Base-by-base conservation (phyloP, 1,139 yeast genomes). In the Saccharomyces hybrid region DNA sequence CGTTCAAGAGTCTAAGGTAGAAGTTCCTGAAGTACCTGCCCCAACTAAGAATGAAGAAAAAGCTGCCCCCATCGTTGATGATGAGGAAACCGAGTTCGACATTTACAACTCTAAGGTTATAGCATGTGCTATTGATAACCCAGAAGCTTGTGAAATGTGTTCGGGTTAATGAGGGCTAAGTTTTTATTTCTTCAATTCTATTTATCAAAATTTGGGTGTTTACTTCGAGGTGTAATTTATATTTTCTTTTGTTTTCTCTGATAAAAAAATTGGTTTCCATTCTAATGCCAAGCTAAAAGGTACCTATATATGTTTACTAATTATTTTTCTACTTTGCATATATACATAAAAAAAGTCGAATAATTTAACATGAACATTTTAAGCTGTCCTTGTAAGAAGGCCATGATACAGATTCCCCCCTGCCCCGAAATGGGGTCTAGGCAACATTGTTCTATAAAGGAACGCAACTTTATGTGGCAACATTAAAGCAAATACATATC, bases 71-170 rank as follows among this genome's bases (percentile, higher is more conserved):
- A 56, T 47, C 31, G 52, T 52, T 34, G 57, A 55, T 32, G 58
- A 59, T 50, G 63, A 62, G 48, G 67, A 69, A 50, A 66, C 63
- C 46, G 76, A 73, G 55, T 70, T 66, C 58, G 97, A 93, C 70
- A 93, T 93, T 66, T 93, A 78, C 80, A 89, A 93, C 72, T 87
- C 96, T 34, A 85, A 90, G 75, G 98, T 86, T 48, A 82, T 93
- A 74, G 97, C 97, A 47, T 93, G 99, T 78, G 96, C 98, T 54
- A 90, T 93, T 72, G 84, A 87, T 72, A 93, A 93, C 76, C 97
- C 97, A 57, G 98, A 88, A 74, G 83, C 98, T 50, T 93, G 99
- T 76, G 93, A 93, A 70, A 93, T 93, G 99, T 93, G 99, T 78
- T 91, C 98, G 59, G 98, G 98, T 77, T 93, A 77, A 74, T 51